Evolutionary conservation across 106 monocot genomes (phyloP), one percentile per base, ranked within the genome.

Genomic region (Dioscorea dumetorum): DNA sequence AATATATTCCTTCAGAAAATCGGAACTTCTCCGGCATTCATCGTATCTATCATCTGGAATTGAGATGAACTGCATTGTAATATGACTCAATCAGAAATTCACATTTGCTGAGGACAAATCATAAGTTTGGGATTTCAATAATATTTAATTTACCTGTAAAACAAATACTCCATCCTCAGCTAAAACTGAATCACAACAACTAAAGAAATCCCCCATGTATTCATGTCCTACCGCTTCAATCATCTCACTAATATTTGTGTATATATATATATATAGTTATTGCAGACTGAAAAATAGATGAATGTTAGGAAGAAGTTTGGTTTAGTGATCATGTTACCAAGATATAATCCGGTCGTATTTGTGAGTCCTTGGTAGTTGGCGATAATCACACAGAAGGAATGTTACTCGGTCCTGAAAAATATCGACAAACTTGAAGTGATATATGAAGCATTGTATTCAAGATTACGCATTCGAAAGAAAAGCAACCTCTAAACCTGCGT

Each of bases 231-330:
- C 91, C 48, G 59, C 80, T 84, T 97, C 95, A 23, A 97, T 83
- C 95, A 97, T 97, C 78, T 93, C 97, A 77, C 92, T 90, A 74
- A 24, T 79, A n/a, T n/a, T n/a, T n/a, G n/a, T n/a, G n/a, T n/a
- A n/a, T n/a, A 60, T 22, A 67, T 49, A 64, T 49, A 16, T 70
- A 73, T 51, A 51, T 12, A 12, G 17, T 51, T 17, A 17, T 13
- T 51, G 51, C 28, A 28, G 2, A 28, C 28, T 28, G 41, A 41
- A 6, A 8, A 41, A 41, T 41, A 41, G 2, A 41, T 6, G 6
- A 1, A 41, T 41, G 9, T 3, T 41, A 6, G 5, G 41, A 6
- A 41, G 0, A 41, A 41, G 0, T 41, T 41, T 41, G 41, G 41
- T 41, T 41, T n/a, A n/a, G 41, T 41, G 41, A 41, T 41, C 41